phyloP scores from a whole-genome alignment of 2,329 filamentous ascomycete genomes.

The Hirsutella minnesotensis region DNA sequence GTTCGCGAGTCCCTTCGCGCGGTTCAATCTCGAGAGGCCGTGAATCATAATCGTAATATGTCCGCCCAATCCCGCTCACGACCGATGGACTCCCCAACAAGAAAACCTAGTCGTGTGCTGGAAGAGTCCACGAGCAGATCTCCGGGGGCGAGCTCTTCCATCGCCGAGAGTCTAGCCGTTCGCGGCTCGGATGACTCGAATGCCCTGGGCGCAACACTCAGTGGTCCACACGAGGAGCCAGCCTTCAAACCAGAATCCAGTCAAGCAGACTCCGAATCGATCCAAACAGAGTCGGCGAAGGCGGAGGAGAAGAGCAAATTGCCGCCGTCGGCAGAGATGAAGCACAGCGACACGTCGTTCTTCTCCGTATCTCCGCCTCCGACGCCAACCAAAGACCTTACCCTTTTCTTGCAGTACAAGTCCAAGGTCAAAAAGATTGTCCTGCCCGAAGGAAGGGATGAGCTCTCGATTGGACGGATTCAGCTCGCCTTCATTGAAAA shows the following conservation, averaged over 20 bases:
- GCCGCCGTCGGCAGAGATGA: conserved; percentile 28
- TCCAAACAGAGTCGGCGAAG: conserved; percentile 11
- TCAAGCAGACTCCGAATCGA: conserved; percentile 5
- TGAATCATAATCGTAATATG: conserved; percentile 35
- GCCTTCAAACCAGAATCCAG: conserved; percentile 14
- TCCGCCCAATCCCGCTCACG: conserved; percentile 31
- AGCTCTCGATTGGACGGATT: conserved; percentile 74
- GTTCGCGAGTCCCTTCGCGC: conserved; percentile 72
- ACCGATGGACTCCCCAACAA: conserved; percentile 46
- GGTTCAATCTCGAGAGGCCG: conserved; percentile 41
- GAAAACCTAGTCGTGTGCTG: conserved; percentile 46
- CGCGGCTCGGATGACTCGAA: conserved; percentile 59
- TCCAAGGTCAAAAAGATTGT: conserved; percentile 96
- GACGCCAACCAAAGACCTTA: conserved; percentile 69
- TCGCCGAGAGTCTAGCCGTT: conserved; percentile 16
- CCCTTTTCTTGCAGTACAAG: conserved; percentile 90
- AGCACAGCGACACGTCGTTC: conserved; percentile 29
- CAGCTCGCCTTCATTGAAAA: conserved; percentile 98
- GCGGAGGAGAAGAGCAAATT: conserved; percentile 9
- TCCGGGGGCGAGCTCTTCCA: conserved; percentile 7
- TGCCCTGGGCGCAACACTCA: conserved; percentile 44
- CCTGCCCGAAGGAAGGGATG: conserved; percentile 69
- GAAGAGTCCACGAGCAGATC: conserved; percentile 37
- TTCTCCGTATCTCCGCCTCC: conserved; percentile 54
- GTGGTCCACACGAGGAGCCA: conserved; percentile 40